These are phyloP conservation scores for Pseudonectria foliicola DNA, from an alignment of 2,329 filamentous ascomycete species.

Conservation along the genomic window DNA sequence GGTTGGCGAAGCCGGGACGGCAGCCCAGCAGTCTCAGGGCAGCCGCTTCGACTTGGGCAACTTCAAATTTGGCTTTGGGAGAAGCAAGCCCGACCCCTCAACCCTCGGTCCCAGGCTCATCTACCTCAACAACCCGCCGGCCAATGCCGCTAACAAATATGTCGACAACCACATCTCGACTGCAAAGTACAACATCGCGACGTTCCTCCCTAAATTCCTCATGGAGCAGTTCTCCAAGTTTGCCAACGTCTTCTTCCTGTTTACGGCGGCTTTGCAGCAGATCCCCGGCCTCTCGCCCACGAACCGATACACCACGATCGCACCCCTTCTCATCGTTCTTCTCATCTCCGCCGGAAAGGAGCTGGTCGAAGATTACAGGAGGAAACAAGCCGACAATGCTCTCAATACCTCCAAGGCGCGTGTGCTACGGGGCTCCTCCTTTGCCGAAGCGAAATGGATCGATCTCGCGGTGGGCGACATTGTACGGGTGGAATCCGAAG, in stretches of 20 bases:
- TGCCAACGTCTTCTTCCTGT: slow-evolving; percentile 98
- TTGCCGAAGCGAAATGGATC: slow-evolving; percentile 87
- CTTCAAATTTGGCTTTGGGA: slow-evolving; percentile 90
- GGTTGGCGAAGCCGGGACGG: slow-evolving; percentile 36
- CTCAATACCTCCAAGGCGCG: slow-evolving; percentile 83
- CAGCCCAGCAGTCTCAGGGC: slow-evolving; percentile 33
- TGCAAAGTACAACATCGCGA: slow-evolving; percentile 90
- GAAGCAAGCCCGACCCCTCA: slow-evolving; percentile 78
- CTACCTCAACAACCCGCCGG: slow-evolving; percentile 90
- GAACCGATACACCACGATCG: slow-evolving; percentile 93
- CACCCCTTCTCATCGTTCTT: slow-evolving; percentile 82
- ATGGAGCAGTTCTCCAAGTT: slow-evolving; percentile 99
- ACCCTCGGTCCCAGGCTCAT: slow-evolving; percentile 89
- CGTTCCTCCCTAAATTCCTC: slow-evolving; percentile 93
- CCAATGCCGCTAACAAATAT: slow-evolving; percentile 84
- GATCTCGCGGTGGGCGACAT: slow-evolving; percentile 91
- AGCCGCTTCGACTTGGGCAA: slow-evolving; percentile 57
- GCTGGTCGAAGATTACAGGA: slow-evolving; percentile 83
- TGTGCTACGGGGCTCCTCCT: slow-evolving; percentile 75
- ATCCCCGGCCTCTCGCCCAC: slow-evolving; percentile 93
- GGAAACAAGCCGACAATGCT: slow-evolving; percentile 77
- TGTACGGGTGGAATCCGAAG: slow-evolving; percentile 85
- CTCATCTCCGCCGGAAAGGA: slow-evolving; percentile 95
- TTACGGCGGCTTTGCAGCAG: slow-evolving; percentile 89
- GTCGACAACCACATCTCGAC: slow-evolving; percentile 96